phyloP scores from a whole-genome alignment of 805 yeast species.

The Cyberlindnera veronae region DNA sequence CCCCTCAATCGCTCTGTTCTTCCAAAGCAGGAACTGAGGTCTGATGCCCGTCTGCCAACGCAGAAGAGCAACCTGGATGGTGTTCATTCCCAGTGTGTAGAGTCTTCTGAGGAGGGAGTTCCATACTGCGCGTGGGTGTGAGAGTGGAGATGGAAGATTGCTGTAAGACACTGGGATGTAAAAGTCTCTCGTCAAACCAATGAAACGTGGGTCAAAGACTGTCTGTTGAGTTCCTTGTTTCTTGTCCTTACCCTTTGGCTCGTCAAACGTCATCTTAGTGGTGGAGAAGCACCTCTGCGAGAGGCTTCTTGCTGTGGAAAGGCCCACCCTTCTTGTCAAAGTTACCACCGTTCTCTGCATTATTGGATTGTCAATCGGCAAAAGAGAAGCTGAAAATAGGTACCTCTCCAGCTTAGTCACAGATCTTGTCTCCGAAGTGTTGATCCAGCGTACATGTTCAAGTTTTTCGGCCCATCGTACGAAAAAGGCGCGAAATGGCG shows the following conservation, averaged over 20 bases:
- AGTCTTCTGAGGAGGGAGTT: conserved; percentile 54
- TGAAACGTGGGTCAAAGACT: conserved; percentile 37
- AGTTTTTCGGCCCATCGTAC: background rate
- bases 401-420: too few species aligned
- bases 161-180: conserved; percentile 50
- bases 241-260: conserved; percentile 11
- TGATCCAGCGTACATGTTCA: background rate
- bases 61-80: conserved; percentile 61
- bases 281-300: conserved; percentile 9
- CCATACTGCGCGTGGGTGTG: conserved; percentile 40
- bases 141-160: conserved; percentile 41
- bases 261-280: conserved; percentile 1
- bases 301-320: background rate
- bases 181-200: conserved; percentile 39
- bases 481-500: conserved; percentile 2
- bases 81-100: conserved; percentile 63
- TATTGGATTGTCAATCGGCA: background rate
- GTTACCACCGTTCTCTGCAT: conserved; percentile 2
- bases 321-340: conserved; percentile 1
- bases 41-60: conserved; percentile 66
- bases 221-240: conserved; percentile 20
- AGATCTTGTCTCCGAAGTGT: background rate
- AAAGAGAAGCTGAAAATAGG: background rate
- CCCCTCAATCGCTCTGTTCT: conserved; percentile 74
- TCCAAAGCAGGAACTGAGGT: conserved; percentile 75